phyloP scores from a whole-genome alignment of 192 early-diverging fungal species.

The Gonapodya sp. region DNA sequence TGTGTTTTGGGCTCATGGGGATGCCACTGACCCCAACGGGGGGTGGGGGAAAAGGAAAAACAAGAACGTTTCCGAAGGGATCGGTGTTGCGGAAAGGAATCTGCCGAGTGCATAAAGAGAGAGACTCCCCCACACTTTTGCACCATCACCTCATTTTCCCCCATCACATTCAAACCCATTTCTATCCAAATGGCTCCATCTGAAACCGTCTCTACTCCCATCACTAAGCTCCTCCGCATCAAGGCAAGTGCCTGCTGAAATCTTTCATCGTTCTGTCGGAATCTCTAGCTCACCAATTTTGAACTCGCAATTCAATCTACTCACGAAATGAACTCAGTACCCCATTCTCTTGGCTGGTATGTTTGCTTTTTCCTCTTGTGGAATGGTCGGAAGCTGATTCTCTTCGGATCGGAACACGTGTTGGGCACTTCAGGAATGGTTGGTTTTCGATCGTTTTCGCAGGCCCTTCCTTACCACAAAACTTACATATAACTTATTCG shows the following conservation, averaged over 20 bases:
- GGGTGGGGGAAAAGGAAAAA: not conserved
- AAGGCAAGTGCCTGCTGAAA: conserved; percentile 14
- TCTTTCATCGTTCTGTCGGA: not conserved
- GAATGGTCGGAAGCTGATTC: not conserved
- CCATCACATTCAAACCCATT: not conserved
- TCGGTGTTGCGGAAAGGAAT: too few relatives aligned
- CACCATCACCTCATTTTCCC: not conserved
- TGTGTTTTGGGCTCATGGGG: too few relatives aligned
- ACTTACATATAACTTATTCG: too few relatives aligned
- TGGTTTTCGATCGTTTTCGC: too few relatives aligned
- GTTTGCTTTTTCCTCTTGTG: not conserved
- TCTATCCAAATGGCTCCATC: not conserved
- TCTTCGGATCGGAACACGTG: not conserved
- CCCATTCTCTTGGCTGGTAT: conserved; percentile 32
- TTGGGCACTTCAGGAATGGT: not conserved
- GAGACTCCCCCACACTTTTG: too few relatives aligned
- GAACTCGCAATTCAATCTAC: not conserved
- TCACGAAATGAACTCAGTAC: conserved; percentile 6
- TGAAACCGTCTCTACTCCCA: conserved; percentile 26
- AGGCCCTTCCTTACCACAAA: too few relatives aligned
- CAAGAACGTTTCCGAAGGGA: too few relatives aligned
- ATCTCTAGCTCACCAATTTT: not conserved
- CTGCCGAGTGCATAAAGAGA: too few relatives aligned
- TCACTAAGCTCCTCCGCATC: conserved; percentile 32
- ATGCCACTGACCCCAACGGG: too few relatives aligned